Percentiles rank a stretch among this genome's conserved stretches.
These are phyloP conservation scores for Wickerhamiella dianesei DNA, from an alignment of 805 yeast species.

Conservation along the genomic window DNA sequence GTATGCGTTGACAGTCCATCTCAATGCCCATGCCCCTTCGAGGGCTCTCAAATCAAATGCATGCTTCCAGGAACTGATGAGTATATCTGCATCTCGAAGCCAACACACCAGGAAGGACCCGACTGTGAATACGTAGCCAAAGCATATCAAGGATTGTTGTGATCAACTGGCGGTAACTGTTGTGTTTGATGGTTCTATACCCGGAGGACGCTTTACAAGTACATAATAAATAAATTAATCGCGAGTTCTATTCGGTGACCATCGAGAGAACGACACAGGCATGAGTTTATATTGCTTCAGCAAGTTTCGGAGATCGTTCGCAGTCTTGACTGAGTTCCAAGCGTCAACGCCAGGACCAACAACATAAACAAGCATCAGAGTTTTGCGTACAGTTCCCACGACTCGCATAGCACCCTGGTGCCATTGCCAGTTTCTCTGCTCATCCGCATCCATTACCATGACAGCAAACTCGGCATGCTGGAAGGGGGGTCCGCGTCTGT, in stretches of 20 bases:
- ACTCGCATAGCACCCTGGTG: conserved; percentile 63
- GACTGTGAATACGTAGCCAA: conserved; percentile 79
- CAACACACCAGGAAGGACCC: conserved; percentile 38
- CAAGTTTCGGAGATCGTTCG: conserved; percentile 24
- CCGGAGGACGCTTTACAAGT: background rate
- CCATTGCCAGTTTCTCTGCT: conserved; percentile 40
- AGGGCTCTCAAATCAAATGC: conserved; percentile 75
- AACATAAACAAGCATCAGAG: conserved; percentile 55
- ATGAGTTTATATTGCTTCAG: conserved; percentile 38
- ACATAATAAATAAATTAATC: conserved; percentile 32
- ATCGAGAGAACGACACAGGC: conserved; percentile 61
- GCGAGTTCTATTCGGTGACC: conserved; percentile 77
- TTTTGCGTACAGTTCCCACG: conserved; percentile 74
- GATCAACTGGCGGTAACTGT: conserved; percentile 2
- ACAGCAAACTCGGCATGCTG: conserved; percentile 84
- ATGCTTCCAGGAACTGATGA: conserved; percentile 49
- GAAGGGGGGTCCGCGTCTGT: conserved; percentile 88
- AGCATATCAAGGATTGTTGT: conserved; percentile 49
- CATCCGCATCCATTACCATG: conserved; percentile 32
- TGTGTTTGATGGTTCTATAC: background rate
- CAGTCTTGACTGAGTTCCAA: conserved; percentile 14
- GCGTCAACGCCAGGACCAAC: conserved; percentile 32
- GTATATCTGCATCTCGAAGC: conserved; percentile 73
- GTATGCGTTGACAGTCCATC: conserved; percentile 55
- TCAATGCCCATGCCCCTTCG: conserved; percentile 86